Percentiles rank a stretch among this genome's conserved stretches.
phyloP scores from a whole-genome alignment of 2,329 filamentous ascomycete genomes.

The Alternaria postmessia region DNA sequence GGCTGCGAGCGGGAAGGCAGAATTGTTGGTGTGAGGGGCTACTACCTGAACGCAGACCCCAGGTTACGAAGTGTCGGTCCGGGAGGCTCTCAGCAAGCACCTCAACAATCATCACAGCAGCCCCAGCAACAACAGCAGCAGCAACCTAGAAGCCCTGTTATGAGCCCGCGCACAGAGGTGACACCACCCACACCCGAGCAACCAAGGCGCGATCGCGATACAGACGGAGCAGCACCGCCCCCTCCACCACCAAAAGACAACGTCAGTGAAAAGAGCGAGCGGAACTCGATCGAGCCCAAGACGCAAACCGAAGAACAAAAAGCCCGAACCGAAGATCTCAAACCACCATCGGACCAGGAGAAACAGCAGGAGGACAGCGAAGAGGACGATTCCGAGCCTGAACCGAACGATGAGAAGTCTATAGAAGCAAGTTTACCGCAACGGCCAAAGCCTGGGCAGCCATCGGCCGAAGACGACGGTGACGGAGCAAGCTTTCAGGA shows the following conservation, averaged over 20 bases:
- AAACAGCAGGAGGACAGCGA: slow-evolving; percentile 39
- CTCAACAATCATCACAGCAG: slow-evolving; percentile 31
- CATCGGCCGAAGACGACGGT: slow-evolving; percentile 41
- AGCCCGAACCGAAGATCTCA: slow-evolving; percentile 45
- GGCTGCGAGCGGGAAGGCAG: slow-evolving; percentile 93
- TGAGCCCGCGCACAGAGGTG: slow-evolving; percentile 59
- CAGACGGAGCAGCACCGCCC: slow-evolving; percentile 39
- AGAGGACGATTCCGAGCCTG: slow-evolving; percentile 32
- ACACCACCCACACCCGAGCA: slow-evolving; percentile 61
- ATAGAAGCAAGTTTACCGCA: slow-evolving; percentile 40
- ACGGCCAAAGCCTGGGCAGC: slow-evolving; percentile 36
- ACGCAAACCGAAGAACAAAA: slow-evolving; percentile 45
- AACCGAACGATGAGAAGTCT: slow-evolving; percentile 33
- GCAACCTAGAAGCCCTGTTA: slow-evolving; percentile 41
- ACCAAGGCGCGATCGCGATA: slow-evolving; percentile 33
- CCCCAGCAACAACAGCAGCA: slow-evolving; percentile 33
- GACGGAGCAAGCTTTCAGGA: slow-evolving; percentile 48
- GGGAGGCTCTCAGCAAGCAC: slow-evolving; percentile 35
- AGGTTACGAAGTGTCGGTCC: slow-evolving; percentile 64
- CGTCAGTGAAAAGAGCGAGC: slow-evolving; percentile 29
- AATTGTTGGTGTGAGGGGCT: slow-evolving; percentile 92
- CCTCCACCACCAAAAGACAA: slow-evolving; percentile 48
- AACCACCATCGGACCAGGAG: slow-evolving; percentile 39
- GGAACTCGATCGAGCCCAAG: slow-evolving; percentile 43
- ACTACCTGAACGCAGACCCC: slow-evolving; percentile 89